Percentiles rank a stretch among this genome's conserved stretches.
Evolutionary conservation across 2,329 filamentous ascomycete species (phyloP).

Genomic region (Thielaviopsis populi): DNA sequence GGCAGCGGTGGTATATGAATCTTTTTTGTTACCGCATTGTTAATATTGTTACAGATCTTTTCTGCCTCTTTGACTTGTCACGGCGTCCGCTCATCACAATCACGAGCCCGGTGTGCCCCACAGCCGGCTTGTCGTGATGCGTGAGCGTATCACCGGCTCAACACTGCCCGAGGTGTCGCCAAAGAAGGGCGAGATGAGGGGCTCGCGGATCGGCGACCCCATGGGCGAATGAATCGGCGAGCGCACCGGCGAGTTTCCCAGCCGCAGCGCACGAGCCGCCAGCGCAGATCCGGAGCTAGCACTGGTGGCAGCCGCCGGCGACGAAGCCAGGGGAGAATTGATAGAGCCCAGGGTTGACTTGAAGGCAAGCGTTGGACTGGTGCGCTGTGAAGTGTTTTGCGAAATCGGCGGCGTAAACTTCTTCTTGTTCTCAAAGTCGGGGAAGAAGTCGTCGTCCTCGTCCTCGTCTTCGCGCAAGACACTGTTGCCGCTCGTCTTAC

Average conservation of each 20-base stretch:
- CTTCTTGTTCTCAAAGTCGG: conserved; percentile 35
- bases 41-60: background rate
- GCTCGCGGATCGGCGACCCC: conserved; percentile 10
- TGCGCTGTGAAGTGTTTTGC: conserved; percentile 12
- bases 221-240: conserved; percentile 17
- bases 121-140: conserved; percentile 13
- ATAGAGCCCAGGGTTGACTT: conserved; percentile 4
- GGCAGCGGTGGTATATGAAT: background rate
- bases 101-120: conserved; percentile 5
- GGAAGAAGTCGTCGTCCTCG: conserved; percentile 37
- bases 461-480: conserved; percentile 28
- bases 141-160: conserved; percentile 7
- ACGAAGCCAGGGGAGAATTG: conserved; percentile 7
- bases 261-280: background rate
- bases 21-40: background rate
- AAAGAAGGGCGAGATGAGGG: conserved; percentile 8
- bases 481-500: conserved; percentile 22
- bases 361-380: conserved; percentile 9
- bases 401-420: conserved; percentile 16
- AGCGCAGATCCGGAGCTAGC: background rate
- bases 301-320: background rate
- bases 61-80: background rate
- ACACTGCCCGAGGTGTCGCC: background rate
- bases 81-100: background rate
- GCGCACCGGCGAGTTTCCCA: conserved; percentile 9